A percentile compares a stretch with the other conserved stretches of the same genome.
Evolutionary conservation across 306 rosid species (phyloP).

Genomic region (Cicer judaicum): DNA sequence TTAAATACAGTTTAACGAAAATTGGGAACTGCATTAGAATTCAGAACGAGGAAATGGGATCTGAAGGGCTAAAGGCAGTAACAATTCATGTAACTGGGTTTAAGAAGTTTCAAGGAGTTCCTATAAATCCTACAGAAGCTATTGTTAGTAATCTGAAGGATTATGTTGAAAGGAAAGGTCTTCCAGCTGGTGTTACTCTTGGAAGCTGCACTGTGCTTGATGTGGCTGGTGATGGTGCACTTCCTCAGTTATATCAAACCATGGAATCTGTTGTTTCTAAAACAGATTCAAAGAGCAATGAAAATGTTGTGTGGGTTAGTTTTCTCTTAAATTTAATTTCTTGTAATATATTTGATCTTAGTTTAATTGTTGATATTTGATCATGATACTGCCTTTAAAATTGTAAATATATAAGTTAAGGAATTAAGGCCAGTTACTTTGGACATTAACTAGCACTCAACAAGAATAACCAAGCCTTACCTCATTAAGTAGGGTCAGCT

Average conservation of each 20-base stretch:
- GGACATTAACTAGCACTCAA: conserved; percentile 6
- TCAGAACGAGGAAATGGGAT: conserved; percentile 70
- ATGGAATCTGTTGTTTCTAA: conserved; percentile 62
- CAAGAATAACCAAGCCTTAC: too few species aligned
- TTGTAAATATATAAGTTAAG: not conserved
- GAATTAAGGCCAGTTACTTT: not conserved
- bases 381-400: not conserved
- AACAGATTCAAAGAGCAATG: conserved; percentile 43
- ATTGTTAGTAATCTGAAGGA: conserved; percentile 67
- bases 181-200: conserved; percentile 73
- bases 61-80: conserved; percentile 76
- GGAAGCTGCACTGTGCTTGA: conserved; percentile 82
- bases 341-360: not conserved
- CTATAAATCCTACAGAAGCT: conserved; percentile 76
- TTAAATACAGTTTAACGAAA: conserved; percentile 34
- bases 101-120: conserved; percentile 81
- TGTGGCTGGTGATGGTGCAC: conserved; percentile 73
- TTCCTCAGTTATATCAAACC: conserved; percentile 55
- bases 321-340: conserved; percentile 20
- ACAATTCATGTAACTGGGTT: conserved; percentile 84
- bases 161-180: conserved; percentile 66
- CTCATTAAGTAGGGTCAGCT: too few species aligned
- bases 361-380: not conserved
- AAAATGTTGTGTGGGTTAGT: conserved; percentile 84
- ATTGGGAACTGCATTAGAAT: conserved; percentile 75